Conservation (phyloP, 768 basidiomycete species). For the Termitomyces sp. region DNA sequence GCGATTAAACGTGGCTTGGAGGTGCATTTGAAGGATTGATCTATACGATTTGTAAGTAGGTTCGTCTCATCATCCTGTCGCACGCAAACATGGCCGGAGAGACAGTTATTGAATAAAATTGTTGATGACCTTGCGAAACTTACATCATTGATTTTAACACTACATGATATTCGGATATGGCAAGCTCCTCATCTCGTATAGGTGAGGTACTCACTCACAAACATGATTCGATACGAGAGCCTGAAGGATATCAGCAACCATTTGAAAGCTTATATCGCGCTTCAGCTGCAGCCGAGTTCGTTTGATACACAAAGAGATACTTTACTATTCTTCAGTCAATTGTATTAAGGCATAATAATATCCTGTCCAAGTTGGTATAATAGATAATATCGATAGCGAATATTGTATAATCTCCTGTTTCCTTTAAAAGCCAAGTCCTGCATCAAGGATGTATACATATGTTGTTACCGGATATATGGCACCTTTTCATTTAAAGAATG, state of each 20-base stretch:
- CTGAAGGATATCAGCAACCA: background rate
- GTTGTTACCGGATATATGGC: slow-evolving; percentile 6
- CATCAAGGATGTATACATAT: background rate
- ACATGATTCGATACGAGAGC: too few species aligned
- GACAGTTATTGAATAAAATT: too few species aligned
- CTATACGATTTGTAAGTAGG: background rate
- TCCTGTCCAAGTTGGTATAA: background rate
- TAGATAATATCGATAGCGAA: background rate
- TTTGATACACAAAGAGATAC: background rate
- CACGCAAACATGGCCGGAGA: too few species aligned
- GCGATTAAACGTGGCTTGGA: slow-evolving; percentile 15
- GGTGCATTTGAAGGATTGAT: slow-evolving; percentile 7
- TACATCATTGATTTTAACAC: too few species aligned
- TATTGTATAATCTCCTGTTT: background rate
- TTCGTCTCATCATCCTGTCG: background rate
- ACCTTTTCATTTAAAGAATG: slow-evolving; percentile 16
- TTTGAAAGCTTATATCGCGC: background rate
- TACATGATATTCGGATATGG: too few species aligned
- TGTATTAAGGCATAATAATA: background rate
- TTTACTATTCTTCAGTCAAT: background rate
- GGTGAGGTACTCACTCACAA: too few species aligned
- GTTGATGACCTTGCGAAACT: too few species aligned
- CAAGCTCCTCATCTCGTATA: too few species aligned
- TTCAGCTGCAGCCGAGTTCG: background rate
- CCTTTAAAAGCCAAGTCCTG: background rate